A percentile compares a stretch with the other conserved stretches of the same genome.
Conservation (phyloP, 129 eudicot species). For the Centella asiatica region DNA sequence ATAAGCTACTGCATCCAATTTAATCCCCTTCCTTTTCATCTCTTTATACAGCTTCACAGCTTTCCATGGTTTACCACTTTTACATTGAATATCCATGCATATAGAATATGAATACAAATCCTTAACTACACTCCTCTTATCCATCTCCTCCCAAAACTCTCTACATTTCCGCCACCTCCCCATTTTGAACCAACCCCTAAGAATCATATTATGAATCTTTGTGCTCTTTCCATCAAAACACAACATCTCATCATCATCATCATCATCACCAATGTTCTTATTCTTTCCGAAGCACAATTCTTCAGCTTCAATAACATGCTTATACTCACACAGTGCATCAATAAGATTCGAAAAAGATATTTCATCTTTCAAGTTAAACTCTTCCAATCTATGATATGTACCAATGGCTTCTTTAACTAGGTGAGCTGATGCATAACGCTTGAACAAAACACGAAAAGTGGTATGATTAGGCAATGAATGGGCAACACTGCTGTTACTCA, state of each 20-base stretch:
- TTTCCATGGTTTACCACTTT: constrained; percentile 89
- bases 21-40: constrained; percentile 76
- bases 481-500: constrained; percentile 29
- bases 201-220: constrained; percentile 70
- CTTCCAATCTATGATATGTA: constrained; percentile 34
- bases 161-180: constrained; percentile 91
- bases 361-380: constrained; percentile 59
- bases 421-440: constrained; percentile 73
- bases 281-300: constrained; percentile 59
- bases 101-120: constrained; percentile 83
- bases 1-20: constrained; percentile 79
- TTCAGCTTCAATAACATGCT: constrained; percentile 89
- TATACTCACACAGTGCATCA: constrained; percentile 90
- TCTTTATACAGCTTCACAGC: constrained; percentile 84
- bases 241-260: constrained; percentile 9
- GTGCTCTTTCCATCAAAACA: constrained; percentile 32
- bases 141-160: constrained; percentile 94
- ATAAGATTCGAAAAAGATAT: constrained; percentile 61
- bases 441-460: constrained; percentile 67
- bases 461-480: constrained; percentile 42
- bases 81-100: constrained; percentile 79
- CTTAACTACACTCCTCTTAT: constrained; percentile 57
- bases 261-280: constrained; percentile 6
- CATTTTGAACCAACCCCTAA: constrained; percentile 79
- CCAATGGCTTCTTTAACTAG: constrained; percentile 68